phyloP scores from a whole-genome alignment of 495 filamentous ascomycete species.

The Achaetomiella virescens region DNA sequence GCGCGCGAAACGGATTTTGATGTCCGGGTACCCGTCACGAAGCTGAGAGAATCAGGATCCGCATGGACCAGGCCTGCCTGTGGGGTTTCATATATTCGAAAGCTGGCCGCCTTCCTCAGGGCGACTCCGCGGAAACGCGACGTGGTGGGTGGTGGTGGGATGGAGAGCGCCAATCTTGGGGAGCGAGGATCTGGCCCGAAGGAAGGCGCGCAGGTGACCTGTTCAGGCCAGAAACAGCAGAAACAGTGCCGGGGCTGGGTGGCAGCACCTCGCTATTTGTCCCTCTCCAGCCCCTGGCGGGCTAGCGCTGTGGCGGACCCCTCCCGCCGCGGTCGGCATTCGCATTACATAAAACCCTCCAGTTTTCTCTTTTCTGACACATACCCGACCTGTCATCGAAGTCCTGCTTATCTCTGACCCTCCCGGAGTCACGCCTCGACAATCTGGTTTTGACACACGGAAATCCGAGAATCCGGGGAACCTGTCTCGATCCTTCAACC shows the following conservation, averaged over 20 bases:
- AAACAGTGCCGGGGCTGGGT: slow-evolving; percentile 17
- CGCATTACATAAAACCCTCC: slow-evolving; percentile 52
- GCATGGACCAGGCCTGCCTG: not conserved
- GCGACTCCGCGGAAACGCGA: not conserved
- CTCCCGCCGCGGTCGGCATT: slow-evolving; percentile 35
- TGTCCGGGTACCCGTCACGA: not conserved
- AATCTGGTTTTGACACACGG: slow-evolving; percentile 33
- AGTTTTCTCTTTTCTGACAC: slow-evolving; percentile 43
- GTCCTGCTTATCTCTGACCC: slow-evolving; percentile 38
- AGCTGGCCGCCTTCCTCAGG: no score
- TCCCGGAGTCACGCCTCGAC: slow-evolving; percentile 30
- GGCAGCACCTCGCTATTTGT: slow-evolving; percentile 25
- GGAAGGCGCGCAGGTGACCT: slow-evolving; percentile 23
- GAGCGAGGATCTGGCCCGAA: slow-evolving; percentile 14
- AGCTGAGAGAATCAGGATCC: not conserved
- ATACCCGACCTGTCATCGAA: slow-evolving; percentile 40
- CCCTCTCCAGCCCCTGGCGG: slow-evolving; percentile 17
- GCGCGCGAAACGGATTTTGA: no score
- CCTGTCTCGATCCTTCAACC: slow-evolving; percentile 24
- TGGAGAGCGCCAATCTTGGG: slow-evolving; percentile 6
- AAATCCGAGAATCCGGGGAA: slow-evolving; percentile 25
- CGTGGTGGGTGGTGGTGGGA: not conserved
- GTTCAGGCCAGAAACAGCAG: slow-evolving; percentile 18
- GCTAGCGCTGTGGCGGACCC: slow-evolving; percentile 26
- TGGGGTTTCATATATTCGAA: not conserved